These are phyloP conservation scores for Tetradesmus obliquus DNA, from an alignment of 139 green algal species.

Conservation along the genomic window DNA sequence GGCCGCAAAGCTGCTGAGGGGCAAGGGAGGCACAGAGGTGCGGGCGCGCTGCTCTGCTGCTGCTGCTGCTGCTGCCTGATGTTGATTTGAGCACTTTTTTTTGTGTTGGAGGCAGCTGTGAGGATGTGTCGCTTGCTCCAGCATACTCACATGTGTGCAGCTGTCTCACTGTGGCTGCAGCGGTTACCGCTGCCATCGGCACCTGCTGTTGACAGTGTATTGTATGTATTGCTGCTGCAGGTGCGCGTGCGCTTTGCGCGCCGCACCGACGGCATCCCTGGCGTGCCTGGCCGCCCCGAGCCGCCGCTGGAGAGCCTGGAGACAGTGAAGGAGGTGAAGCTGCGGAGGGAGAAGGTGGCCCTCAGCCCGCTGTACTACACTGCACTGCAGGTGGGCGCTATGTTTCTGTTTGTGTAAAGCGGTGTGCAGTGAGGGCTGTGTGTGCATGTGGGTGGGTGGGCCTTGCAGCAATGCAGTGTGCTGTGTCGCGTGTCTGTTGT, in stretches of 20 bases:
- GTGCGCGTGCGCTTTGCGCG: conserved; percentile 77
- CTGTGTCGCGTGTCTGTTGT: neutral
- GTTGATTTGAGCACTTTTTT: neutral
- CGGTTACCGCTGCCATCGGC: neutral
- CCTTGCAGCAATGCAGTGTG: no score
- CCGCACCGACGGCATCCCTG: conserved; percentile 72
- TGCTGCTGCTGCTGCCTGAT: neutral
- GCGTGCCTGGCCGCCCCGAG: conserved; percentile 73
- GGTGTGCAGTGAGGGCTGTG: neutral
- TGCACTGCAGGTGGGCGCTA: conserved; percentile 38
- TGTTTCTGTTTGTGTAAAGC: neutral
- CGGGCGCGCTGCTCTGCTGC: neutral
- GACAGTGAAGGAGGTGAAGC: conserved; percentile 14
- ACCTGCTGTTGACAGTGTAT: neutral
- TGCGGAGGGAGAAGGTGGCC: conserved; percentile 76
- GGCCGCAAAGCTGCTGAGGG: conserved; percentile 82
- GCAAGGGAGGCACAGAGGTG: conserved; percentile 78
- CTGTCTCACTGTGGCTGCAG: neutral
- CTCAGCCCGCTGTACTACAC: conserved; percentile 85
- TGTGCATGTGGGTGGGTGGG: neutral
- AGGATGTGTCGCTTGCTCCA: neutral
- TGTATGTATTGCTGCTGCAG: conserved; percentile 12
- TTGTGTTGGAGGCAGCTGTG: neutral
- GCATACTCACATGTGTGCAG: neutral
- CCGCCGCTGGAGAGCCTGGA: conserved; percentile 30